Evolutionary conservation across 1,284 basidiomycete genomes (phyloP).

Genomic region (Irpex sp.): DNA sequence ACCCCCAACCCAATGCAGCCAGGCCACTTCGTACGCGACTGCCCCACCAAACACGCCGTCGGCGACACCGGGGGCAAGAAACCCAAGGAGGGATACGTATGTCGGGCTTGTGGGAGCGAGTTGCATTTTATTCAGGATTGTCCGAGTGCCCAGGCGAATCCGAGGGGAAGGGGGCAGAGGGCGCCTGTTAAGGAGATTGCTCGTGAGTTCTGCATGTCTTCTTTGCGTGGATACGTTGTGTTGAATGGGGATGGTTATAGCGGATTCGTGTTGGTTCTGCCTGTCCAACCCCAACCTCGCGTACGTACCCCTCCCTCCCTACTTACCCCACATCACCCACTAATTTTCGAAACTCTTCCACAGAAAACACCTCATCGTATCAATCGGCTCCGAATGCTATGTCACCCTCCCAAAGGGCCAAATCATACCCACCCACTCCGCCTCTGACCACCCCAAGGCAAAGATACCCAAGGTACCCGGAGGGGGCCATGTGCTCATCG

Average conservation of each 20-base stretch:
- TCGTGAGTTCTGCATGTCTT: too few relatives aligned
- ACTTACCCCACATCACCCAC: too few relatives aligned
- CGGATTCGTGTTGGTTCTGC: slow-evolving; percentile 95
- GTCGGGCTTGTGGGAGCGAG: slow-evolving; percentile 82
- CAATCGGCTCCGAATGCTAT: slow-evolving; percentile 90
- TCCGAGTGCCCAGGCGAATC: slow-evolving; percentile 46
- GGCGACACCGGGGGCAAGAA: slow-evolving; percentile 76
- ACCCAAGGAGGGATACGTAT: slow-evolving; percentile 79
- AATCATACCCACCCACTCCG: slow-evolving; percentile 72
- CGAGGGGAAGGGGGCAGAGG: slow-evolving; percentile 38
- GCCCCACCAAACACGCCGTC: slow-evolving; percentile 68
- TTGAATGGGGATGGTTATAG: slow-evolving; percentile 30
- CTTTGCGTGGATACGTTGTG: too few relatives aligned
- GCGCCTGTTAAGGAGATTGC: slow-evolving; percentile 74
- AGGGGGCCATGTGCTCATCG: slow-evolving; percentile 91
- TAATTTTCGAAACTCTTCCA: too few relatives aligned
- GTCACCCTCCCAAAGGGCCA: slow-evolving; percentile 91
- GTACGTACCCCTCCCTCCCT: too few relatives aligned
- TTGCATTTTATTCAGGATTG: slow-evolving; percentile 85
- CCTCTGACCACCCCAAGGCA: slow-evolving; percentile 32
- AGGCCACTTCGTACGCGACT: slow-evolving; percentile 84
- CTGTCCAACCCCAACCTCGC: slow-evolving; percentile 85
- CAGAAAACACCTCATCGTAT: slow-evolving; percentile 92
- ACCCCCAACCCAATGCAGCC: too few relatives aligned
- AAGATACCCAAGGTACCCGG: slow-evolving; percentile 63